Percentiles rank a stretch among this genome's conserved stretches.
phyloP scores from a whole-genome alignment of 2,329 filamentous ascomycete genomes.

The Apiospora phragmitis region DNA sequence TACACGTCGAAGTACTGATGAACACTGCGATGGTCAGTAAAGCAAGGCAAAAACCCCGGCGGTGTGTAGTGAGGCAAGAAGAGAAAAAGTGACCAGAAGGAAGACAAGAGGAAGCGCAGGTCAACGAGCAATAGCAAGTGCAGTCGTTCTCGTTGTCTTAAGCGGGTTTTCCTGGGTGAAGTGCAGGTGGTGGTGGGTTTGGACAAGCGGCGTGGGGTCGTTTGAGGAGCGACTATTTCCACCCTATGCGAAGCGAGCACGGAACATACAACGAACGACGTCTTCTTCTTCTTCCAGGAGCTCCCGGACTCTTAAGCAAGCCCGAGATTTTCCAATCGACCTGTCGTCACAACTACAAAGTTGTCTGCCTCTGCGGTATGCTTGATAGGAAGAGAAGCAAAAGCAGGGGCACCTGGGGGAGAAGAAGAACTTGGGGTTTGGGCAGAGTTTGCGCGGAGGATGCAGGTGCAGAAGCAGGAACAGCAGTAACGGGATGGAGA shows the following conservation, averaged over 20 bases:
- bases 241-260: conserved; percentile 11
- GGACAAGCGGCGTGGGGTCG: conserved; percentile 11
- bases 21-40: not conserved
- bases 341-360: conserved; percentile 19
- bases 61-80: not conserved
- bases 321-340: conserved; percentile 17
- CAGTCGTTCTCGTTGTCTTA: conserved; percentile 6
- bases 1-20: conserved; percentile 3
- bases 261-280: conserved; percentile 12
- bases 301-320: conserved; percentile 30
- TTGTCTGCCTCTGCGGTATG: conserved; percentile 15
- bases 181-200: conserved; percentile 4
- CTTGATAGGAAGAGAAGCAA: not conserved
- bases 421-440: conserved; percentile 6
- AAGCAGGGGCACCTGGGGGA: conserved; percentile 7
- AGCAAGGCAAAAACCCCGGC: not conserved
- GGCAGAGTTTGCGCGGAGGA: conserved; percentile 20
- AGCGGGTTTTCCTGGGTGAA: conserved; percentile 4
- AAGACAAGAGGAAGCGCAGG: not conserved
- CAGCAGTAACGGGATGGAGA: conserved; percentile 11
- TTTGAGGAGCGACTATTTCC: conserved; percentile 12
- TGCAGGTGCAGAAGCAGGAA: conserved; percentile 16
- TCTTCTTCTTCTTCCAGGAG: conserved; percentile 8
- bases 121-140: not conserved
- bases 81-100: not conserved